These are phyloP conservation scores for Lentinula sp. DNA, from an alignment of 768 basidiomycete genomes.

Conservation along the genomic window DNA sequence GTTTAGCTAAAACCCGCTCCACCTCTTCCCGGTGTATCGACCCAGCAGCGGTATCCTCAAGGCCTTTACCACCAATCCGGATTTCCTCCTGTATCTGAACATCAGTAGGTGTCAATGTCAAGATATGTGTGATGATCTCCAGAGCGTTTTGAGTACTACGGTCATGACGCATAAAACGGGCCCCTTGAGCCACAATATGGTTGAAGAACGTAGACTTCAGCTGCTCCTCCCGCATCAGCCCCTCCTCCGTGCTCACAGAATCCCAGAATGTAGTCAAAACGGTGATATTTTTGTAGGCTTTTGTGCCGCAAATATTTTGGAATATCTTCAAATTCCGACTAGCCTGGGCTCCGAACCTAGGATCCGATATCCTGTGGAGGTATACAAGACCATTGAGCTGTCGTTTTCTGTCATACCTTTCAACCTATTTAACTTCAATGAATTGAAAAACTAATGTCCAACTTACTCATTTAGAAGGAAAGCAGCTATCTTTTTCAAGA, in stretches of 20 bases:
- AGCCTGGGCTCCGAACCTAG: conserved; percentile 27
- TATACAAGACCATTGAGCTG: conserved; percentile 32
- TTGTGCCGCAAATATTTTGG: conserved; percentile 37
- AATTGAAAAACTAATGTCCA: conserved; percentile 23
- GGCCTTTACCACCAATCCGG: conserved; percentile 12
- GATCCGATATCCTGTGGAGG: conserved; percentile 33
- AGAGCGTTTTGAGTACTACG: conserved; percentile 23
- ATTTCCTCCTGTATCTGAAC: conserved; percentile 15
- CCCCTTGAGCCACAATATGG: conserved; percentile 32
- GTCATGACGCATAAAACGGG: conserved; percentile 27
- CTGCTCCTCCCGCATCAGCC: conserved; percentile 28
- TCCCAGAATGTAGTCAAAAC: conserved; percentile 42
- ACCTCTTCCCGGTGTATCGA: conserved; percentile 28
- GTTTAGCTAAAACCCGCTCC: conserved; percentile 24
- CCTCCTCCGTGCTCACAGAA: conserved; percentile 22
- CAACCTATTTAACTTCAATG: conserved; percentile 12
- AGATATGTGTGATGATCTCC: conserved; percentile 23
- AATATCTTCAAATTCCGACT: conserved; percentile 38
- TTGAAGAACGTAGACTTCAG: conserved; percentile 34
- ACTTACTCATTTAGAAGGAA: conserved; percentile 19
- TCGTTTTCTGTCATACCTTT: conserved; percentile 10
- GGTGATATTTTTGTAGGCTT: conserved; percentile 35
- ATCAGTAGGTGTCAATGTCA: conserved; percentile 5
- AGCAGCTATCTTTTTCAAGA: conserved; percentile 26
- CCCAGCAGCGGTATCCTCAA: conserved; percentile 31